Evolutionary conservation across 371 early-diverging fungal species (phyloP).

Genomic region (Mucor saturninus): DNA sequence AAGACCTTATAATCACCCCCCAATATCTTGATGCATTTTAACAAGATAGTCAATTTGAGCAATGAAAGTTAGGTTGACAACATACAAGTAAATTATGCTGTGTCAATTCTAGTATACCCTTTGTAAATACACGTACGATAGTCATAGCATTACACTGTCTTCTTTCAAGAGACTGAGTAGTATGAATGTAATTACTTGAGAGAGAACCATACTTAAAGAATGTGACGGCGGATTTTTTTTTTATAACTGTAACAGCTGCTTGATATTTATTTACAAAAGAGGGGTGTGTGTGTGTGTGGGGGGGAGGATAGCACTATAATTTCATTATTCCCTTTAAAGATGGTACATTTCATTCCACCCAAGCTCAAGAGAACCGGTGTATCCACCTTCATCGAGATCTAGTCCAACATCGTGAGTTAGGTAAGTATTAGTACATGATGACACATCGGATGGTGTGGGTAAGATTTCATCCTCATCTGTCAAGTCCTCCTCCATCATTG

Average conservation of each 20-base stretch:
- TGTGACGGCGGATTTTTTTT: neutral
- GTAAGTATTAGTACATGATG: neutral
- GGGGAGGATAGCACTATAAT: neutral
- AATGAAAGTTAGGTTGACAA: too few species aligned
- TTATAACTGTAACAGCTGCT: neutral
- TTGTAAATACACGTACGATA: too few species aligned
- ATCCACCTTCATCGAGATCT: slow-evolving; percentile 13
- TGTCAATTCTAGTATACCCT: too few species aligned
- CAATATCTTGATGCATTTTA: too few species aligned
- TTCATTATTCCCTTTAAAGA: neutral
- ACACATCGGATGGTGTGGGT: slow-evolving; percentile 9
- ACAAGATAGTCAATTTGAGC: too few species aligned
- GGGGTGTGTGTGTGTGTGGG: neutral
- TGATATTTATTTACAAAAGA: neutral
- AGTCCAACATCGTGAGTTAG: neutral
- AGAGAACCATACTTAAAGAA: too few species aligned
- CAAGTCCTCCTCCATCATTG: slow-evolving; percentile 17
- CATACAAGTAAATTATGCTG: too few species aligned
- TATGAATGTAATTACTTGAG: too few species aligned
- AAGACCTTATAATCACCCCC: too few species aligned
- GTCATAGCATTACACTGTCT: too few species aligned
- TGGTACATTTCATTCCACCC: slow-evolving; percentile 25
- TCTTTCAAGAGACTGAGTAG: too few species aligned
- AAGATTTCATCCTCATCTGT: slow-evolving; percentile 23
- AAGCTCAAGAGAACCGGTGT: slow-evolving; percentile 16